phyloP scores from a whole-genome alignment of 2,329 filamentous ascomycete genomes.

The Curvularia verruculosa region DNA sequence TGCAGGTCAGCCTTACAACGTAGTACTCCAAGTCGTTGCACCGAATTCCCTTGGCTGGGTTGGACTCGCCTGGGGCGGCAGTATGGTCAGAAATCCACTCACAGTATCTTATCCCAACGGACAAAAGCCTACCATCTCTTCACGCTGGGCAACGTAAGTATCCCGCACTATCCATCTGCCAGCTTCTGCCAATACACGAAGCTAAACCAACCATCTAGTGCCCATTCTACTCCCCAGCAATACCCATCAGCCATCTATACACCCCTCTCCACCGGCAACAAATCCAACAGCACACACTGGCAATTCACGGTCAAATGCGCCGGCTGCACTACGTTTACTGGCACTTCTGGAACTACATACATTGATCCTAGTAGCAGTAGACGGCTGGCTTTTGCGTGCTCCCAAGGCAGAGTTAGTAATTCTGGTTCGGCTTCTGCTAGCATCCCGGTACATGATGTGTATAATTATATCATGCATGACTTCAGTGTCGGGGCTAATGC shows the following conservation, averaged over 20 bases:
- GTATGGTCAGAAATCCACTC: constrained; percentile 41
- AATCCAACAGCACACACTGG: constrained; percentile 40
- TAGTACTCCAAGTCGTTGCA: constrained; percentile 39
- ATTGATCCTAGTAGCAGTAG: constrained; percentile 31
- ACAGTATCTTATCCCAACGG: constrained; percentile 40
- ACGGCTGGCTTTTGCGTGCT: constrained; percentile 35
- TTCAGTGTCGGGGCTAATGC: constrained; percentile 34
- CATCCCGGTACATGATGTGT: constrained; percentile 37
- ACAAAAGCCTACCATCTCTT: constrained; percentile 32
- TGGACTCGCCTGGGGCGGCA: constrained; percentile 41
- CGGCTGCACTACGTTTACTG: constrained; percentile 37
- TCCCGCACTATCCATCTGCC: not conserved
- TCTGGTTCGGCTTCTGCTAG: constrained; percentile 29
- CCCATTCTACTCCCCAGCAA: constrained; percentile 28
- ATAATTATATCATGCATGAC: constrained; percentile 40
- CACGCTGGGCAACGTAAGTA: constrained; percentile 41
- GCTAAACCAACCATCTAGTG: constrained; percentile 17
- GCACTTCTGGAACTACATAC: constrained; percentile 17
- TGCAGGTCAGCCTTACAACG: constrained; percentile 29
- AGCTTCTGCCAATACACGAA: not conserved
- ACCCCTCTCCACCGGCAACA: constrained; percentile 34
- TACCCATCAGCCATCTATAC: constrained; percentile 37
- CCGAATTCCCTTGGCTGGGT: constrained; percentile 38
- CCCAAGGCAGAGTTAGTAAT: constrained; percentile 25
- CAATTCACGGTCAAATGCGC: constrained; percentile 40